Conservation (phyloP, 106 monocot species). For the Dendrobium catenatum region DNA sequence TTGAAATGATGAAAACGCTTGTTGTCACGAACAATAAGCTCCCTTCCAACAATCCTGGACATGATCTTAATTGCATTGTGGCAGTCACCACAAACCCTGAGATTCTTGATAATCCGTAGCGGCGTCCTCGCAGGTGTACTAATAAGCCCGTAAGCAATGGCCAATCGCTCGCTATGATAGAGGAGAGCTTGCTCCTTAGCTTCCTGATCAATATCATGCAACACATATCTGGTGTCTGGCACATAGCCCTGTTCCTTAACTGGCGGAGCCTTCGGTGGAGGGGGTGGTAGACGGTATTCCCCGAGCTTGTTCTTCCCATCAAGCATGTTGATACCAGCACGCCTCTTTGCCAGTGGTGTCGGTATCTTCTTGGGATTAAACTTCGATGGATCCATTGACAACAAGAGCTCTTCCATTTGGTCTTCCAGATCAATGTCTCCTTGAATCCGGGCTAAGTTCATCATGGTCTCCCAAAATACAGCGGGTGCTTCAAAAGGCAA, state of each 20-base stretch:
- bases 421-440: slow-evolving; percentile 90
- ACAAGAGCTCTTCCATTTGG: slow-evolving; percentile 44
- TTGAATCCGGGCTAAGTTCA: slow-evolving; percentile 60
- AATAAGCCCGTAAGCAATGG: slow-evolving; percentile 91
- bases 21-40: slow-evolving; percentile 84
- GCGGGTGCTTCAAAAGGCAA: slow-evolving; percentile 48
- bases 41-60: slow-evolving; percentile 94
- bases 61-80: slow-evolving; percentile 97
- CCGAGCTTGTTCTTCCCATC: slow-evolving; percentile 74
- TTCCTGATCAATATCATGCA: slow-evolving; percentile 95
- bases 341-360: slow-evolving; percentile 58
- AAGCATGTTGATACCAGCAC: slow-evolving; percentile 63
- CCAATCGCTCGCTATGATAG: slow-evolving; percentile 89
- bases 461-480: slow-evolving; percentile 62
- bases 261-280: slow-evolving; percentile 43
- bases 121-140: slow-evolving; percentile 91
- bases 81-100: slow-evolving; percentile 82
- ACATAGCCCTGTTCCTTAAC: slow-evolving; percentile 83
- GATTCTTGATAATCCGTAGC: slow-evolving; percentile 84
- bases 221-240: slow-evolving; percentile 88
- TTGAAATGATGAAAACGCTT: slow-evolving; percentile 93
- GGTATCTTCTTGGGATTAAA: slow-evolving; percentile 27
- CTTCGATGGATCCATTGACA: slow-evolving; percentile 54
- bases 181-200: slow-evolving; percentile 95
- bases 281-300: slow-evolving; percentile 57